phyloP scores from a whole-genome alignment of 2,329 filamentous ascomycete genomes.

The Lecanicillium sp. region DNA sequence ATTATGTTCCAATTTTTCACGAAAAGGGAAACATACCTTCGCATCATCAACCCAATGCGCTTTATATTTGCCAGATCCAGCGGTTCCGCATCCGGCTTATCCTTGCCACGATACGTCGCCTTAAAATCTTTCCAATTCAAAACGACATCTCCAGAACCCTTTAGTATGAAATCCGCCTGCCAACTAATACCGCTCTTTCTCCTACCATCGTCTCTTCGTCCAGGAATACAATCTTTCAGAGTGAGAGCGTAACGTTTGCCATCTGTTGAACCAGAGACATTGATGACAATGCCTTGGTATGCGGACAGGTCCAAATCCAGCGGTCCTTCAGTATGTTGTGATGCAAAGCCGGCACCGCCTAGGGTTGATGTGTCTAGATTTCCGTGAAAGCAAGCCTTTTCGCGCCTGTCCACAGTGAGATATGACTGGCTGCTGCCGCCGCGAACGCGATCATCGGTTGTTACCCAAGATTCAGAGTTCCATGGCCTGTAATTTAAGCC shows the following conservation, averaged over 20 bases:
- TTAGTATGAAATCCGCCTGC: slow-evolving; percentile 57
- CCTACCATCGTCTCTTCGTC: slow-evolving; percentile 51
- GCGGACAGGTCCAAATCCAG: slow-evolving; percentile 53
- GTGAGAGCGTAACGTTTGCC: slow-evolving; percentile 65
- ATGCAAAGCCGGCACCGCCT: slow-evolving; percentile 21
- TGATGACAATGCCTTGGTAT: slow-evolving; percentile 53
- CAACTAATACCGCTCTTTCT: slow-evolving; percentile 65
- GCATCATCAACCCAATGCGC: slow-evolving; percentile 69
- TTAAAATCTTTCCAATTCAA: slow-evolving; percentile 58
- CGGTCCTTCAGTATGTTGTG: slow-evolving; percentile 58
- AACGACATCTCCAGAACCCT: slow-evolving; percentile 31
- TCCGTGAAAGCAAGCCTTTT: slow-evolving; percentile 55
- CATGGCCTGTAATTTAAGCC: slow-evolving; percentile 26
- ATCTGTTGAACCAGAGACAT: slow-evolving; percentile 39
- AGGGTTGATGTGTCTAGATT: slow-evolving; percentile 20
- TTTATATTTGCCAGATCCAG: slow-evolving; percentile 54
- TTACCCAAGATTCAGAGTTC: slow-evolving; percentile 53
- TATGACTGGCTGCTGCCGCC: slow-evolving; percentile 57
- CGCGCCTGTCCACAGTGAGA: slow-evolving; percentile 25
- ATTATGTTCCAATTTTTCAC: no score
- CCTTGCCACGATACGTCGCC: slow-evolving; percentile 64
- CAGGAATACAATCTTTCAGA: slow-evolving; percentile 61
- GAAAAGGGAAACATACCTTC: no score
- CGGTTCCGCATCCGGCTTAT: slow-evolving; percentile 48
- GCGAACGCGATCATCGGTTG: slow-evolving; percentile 69